Evolutionary conservation across 306 rosid genomes (phyloP).

Genomic region (Acacia crassicarpa): DNA sequence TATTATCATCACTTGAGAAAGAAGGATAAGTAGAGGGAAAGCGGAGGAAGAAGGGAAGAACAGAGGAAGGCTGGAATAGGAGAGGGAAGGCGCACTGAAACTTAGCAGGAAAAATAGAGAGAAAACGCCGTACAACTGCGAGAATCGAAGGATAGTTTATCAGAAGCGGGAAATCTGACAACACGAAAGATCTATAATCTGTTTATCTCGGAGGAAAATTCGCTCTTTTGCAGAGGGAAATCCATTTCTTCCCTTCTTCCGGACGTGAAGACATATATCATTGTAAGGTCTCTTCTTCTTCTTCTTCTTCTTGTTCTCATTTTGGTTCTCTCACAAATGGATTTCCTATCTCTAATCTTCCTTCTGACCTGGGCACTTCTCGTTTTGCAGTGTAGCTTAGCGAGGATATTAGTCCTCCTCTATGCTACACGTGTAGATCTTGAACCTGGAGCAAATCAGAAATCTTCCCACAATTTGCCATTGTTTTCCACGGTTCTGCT

Average conservation of each 20-base stretch:
- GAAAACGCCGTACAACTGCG: not conserved
- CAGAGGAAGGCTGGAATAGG: not conserved
- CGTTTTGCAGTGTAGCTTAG: not conserved
- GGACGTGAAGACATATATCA: constrained; percentile 12
- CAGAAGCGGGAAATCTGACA: not conserved
- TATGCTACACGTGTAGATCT: constrained; percentile 19
- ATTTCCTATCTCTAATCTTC: not conserved
- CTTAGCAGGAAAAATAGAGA: not conserved
- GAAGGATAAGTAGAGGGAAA: constrained; percentile 15
- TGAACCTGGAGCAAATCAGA: constrained; percentile 21
- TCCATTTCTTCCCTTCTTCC: not conserved
- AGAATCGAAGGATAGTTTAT: not conserved
- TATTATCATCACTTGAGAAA: not conserved
- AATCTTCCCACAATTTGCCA: not conserved
- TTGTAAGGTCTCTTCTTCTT: constrained; percentile 29
- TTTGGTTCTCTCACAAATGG: not conserved
- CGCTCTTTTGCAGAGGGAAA: not conserved
- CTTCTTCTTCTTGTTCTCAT: not conserved
- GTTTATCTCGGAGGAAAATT: not conserved
- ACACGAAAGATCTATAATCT: constrained; percentile 12
- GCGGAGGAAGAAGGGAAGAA: not conserved
- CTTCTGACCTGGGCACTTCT: not conserved
- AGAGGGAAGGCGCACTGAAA: not conserved
- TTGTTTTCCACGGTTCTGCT: not conserved
- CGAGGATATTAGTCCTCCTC: not conserved